phyloP scores from a whole-genome alignment of 192 early-diverging fungal genomes.

The Globomyces pollinis-pini region DNA sequence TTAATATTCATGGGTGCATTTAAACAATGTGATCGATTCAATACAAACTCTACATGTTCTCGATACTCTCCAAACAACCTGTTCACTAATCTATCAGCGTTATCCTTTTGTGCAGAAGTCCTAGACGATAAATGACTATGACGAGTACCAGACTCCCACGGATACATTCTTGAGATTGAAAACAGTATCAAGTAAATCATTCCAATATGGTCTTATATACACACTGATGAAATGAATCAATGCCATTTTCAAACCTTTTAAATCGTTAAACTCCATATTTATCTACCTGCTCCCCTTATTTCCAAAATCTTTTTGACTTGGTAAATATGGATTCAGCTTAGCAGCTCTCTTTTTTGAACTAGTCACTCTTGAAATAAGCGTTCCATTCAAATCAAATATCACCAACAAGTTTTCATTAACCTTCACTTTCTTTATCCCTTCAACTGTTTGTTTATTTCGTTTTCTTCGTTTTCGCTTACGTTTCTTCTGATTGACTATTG shows the following conservation, averaged over 20 bases:
- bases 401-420: too few relatives aligned
- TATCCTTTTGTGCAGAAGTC: conserved; percentile 6
- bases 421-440: too few relatives aligned
- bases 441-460: too few relatives aligned
- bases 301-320: not conserved
- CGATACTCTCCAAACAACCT: not conserved
- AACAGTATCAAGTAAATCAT: not conserved
- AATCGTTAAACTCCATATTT: too few relatives aligned
- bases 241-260: too few relatives aligned
- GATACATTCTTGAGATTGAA: not conserved
- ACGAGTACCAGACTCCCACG: conserved; percentile 7
- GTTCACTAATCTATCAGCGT: not conserved
- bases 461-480: too few relatives aligned
- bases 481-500: too few relatives aligned
- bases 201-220: conserved; percentile 4
- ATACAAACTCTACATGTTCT: not conserved
- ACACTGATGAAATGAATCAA: too few relatives aligned
- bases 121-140: too few relatives aligned
- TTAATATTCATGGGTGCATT: not conserved
- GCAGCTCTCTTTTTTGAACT: not conserved
- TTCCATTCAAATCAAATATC: conserved; percentile 14
- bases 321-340: not conserved
- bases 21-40: conserved; percentile 5
- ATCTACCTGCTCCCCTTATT: too few relatives aligned
- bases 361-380: not conserved